Conservation (phyloP, 768 basidiomycete genomes). For the Amanita fuliginea region DNA sequence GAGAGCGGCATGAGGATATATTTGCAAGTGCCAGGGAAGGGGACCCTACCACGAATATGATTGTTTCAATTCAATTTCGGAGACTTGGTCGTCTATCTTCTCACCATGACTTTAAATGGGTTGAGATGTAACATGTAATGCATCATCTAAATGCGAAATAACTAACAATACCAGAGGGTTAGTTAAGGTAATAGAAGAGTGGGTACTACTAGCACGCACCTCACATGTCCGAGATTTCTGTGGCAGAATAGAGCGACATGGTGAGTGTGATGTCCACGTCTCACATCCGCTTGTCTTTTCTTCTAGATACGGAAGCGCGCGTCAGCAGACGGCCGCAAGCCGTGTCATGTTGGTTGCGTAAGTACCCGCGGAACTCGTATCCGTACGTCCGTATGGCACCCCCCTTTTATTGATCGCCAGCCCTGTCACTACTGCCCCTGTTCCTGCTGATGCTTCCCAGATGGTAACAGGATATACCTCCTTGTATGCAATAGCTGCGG, state of each 20-base stretch:
- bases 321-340: too few relatives aligned
- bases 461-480: conserved; percentile 43
- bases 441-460: neutral
- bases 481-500: conserved; percentile 71
- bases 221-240: neutral
- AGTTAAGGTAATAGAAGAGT: neutral
- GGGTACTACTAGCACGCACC: neutral
- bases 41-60: neutral
- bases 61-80: neutral
- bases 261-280: neutral
- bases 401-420: too few relatives aligned
- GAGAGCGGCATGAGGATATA: neutral
- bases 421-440: too few relatives aligned
- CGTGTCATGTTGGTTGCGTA: too few relatives aligned
- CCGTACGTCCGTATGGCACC: too few relatives aligned
- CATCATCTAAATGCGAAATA: neutral
- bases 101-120: neutral
- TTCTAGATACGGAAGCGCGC: neutral
- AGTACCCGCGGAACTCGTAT: too few relatives aligned
- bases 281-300: neutral
- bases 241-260: neutral
- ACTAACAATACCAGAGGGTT: neutral
- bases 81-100: neutral
- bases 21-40: neutral
- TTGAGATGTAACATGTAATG: neutral